Percentiles rank a stretch among this genome's conserved stretches.
Evolutionary conservation across 2,329 filamentous ascomycete genomes (phyloP).

Genomic region (Trichophyton mentagrophytes): DNA sequence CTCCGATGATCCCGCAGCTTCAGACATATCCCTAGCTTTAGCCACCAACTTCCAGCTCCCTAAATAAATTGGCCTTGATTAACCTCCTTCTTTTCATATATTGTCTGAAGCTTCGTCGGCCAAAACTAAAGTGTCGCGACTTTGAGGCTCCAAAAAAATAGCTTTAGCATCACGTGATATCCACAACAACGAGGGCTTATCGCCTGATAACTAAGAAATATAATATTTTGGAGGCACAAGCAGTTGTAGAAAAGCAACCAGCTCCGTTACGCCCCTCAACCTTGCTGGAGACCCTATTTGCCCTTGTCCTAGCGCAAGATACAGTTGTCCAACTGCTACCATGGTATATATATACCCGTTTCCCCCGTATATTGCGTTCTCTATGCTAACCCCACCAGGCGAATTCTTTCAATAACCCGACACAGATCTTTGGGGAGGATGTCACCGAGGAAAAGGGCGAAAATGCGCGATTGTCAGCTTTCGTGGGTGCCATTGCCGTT

Average conservation of each 20-base stretch:
- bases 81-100: neutral
- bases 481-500: conserved; percentile 94
- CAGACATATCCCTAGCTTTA: neutral
- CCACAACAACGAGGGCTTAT: neutral
- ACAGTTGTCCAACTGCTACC: neutral
- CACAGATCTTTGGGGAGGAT: conserved; percentile 95
- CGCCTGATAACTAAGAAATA: neutral
- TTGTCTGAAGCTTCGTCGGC: neutral
- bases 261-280: neutral
- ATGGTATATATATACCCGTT: conserved; percentile 9
- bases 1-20: neutral
- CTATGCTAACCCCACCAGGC: conserved; percentile 17
- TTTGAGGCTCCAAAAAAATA: neutral
- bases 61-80: neutral
- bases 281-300: neutral
- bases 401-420: conserved; percentile 53
- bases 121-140: neutral
- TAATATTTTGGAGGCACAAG: conserved; percentile 2
- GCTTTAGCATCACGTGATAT: neutral
- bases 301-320: neutral
- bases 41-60: neutral
- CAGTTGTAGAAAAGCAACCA: neutral
- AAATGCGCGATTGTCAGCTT: conserved; percentile 96
- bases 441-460: conserved; percentile 97
- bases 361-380: neutral